Conservation (phyloP, 2,329 filamentous ascomycete species). For the Myriosclerotinia duriaeana region DNA sequence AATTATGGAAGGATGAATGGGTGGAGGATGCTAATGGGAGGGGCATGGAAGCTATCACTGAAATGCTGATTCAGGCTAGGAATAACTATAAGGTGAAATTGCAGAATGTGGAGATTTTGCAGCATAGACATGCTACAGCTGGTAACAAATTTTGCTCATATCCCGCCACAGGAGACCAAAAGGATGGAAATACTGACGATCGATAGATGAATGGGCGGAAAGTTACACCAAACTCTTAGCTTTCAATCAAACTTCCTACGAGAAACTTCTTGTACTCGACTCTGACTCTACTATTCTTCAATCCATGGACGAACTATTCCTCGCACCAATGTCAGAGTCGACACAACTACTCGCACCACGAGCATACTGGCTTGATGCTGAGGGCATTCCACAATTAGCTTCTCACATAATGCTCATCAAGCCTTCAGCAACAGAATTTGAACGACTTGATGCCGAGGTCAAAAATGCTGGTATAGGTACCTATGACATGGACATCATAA, state of each 20-base stretch:
- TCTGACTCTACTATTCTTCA: constrained; percentile 39
- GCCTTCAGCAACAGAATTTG: constrained; percentile 53
- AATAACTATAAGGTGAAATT: constrained; percentile 49
- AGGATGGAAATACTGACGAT: constrained; percentile 3
- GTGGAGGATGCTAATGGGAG: constrained; percentile 41
- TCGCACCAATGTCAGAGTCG: constrained; percentile 51
- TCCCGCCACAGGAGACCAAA: background rate
- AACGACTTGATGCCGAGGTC: constrained; percentile 39
- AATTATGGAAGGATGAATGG: constrained; percentile 27
- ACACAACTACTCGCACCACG: constrained; percentile 52
- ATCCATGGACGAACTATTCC: constrained; percentile 60
- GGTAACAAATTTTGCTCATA: constrained; percentile 38
- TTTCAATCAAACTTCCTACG: constrained; percentile 65
- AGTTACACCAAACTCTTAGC: constrained; percentile 68
- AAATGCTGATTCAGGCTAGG: constrained; percentile 41
- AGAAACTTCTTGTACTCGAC: constrained; percentile 31
- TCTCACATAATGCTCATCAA: constrained; percentile 58
- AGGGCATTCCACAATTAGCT: constrained; percentile 48
- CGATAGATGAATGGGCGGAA: constrained; percentile 31
- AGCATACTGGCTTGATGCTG: constrained; percentile 56
- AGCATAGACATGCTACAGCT: constrained; percentile 41
- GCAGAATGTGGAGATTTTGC: constrained; percentile 46
- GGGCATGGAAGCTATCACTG: constrained; percentile 43
- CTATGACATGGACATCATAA: constrained; percentile 61
- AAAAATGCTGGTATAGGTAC: constrained; percentile 32